phyloP scores from a whole-genome alignment of 192 early-diverging fungal species.

The Mortierella hygrophila region DNA sequence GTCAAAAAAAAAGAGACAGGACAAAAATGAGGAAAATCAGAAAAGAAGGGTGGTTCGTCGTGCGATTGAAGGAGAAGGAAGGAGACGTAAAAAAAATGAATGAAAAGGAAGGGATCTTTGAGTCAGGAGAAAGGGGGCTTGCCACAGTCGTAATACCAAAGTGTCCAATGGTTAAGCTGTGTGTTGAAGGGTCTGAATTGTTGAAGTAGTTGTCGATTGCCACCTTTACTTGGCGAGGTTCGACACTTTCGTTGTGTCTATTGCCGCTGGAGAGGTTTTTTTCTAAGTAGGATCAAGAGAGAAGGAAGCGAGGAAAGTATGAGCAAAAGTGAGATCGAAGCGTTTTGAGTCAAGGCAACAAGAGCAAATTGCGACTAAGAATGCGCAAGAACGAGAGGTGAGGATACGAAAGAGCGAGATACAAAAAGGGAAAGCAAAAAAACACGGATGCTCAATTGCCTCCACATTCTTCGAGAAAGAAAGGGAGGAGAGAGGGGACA shows the following conservation, averaged over 20 bases:
- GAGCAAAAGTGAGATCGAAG: not conserved
- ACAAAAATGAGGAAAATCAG: not conserved
- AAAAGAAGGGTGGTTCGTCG: not conserved
- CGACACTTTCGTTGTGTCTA: not conserved
- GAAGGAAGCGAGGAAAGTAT: not conserved
- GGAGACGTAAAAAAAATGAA: not conserved
- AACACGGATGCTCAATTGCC: not conserved
- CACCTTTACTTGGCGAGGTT: not conserved
- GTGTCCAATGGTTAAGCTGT: not conserved
- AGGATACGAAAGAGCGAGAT: not conserved
- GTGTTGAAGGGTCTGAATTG: not conserved
- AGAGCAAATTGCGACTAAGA: not conserved
- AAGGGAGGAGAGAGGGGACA: not conserved
- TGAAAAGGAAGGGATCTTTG: not conserved
- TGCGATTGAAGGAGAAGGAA: conserved; percentile 5
- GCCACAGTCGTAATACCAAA: not conserved
- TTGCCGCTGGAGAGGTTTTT: not conserved
- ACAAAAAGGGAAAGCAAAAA: not conserved
- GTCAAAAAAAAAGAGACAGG: not conserved
- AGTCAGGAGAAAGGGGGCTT: not conserved
- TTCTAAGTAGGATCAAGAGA: not conserved
- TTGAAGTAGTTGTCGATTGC: not conserved
- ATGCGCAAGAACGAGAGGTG: not conserved
- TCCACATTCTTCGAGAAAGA: not conserved
- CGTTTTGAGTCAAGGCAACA: not conserved